Percentiles rank a stretch among this genome's conserved stretches.
Conservation (phyloP, 352 stramenopile species). For the Phytophthora fragariae region DNA sequence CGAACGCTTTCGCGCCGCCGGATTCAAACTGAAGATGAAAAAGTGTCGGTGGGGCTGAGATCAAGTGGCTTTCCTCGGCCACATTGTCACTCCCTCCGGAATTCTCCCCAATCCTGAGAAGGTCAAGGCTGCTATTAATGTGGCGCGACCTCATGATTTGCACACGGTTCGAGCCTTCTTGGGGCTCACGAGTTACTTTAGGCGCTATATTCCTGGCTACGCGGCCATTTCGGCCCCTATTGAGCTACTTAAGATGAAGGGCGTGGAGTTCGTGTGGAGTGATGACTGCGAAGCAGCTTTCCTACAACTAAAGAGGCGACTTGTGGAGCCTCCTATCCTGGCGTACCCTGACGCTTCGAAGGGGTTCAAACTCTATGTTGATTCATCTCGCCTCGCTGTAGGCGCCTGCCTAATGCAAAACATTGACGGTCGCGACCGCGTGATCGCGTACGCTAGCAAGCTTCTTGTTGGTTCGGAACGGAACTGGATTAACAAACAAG, state of each 20-base stretch:
- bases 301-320: slow-evolving; percentile 8
- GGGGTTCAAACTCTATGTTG: too few relatives aligned
- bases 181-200: slow-evolving; percentile 3
- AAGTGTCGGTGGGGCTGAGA: not conserved
- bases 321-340: too few relatives aligned
- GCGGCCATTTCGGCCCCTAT: not conserved
- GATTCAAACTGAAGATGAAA: slow-evolving; percentile 16
- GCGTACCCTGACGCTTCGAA: too few relatives aligned
- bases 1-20: not conserved
- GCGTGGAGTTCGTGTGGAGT: not conserved
- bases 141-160: not conserved
- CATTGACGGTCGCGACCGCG: too few relatives aligned
- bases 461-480: too few relatives aligned
- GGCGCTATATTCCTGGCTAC: slow-evolving; percentile 6
- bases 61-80: slow-evolving; percentile 9
- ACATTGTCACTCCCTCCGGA: not conserved
- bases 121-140: slow-evolving; percentile 7
- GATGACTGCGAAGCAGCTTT: slow-evolving; percentile 4
- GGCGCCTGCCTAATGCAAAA: too few relatives aligned
- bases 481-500: too few relatives aligned
- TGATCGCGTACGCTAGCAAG: too few relatives aligned
- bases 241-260: slow-evolving; percentile 3
- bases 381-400: too few relatives aligned
- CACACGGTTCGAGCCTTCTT: not conserved
- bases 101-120: slow-evolving; percentile 8